These are phyloP conservation scores for Aspergillus indologenus DNA, from an alignment of 495 filamentous ascomycete genomes.

Conservation along the genomic window DNA sequence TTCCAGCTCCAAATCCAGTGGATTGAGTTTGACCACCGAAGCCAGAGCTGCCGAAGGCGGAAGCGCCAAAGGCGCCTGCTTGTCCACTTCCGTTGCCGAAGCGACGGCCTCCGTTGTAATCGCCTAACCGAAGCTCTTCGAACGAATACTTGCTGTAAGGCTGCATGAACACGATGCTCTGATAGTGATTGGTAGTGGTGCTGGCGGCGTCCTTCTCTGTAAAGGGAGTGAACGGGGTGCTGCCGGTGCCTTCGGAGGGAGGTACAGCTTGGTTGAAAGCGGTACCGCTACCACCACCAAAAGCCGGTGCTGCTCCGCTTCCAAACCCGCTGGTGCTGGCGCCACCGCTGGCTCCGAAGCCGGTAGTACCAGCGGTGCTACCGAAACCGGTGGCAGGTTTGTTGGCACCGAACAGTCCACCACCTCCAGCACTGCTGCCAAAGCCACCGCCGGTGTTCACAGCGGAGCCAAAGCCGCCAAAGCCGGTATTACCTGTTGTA, in stretches of 20 bases:
- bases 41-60: conserved; percentile 38
- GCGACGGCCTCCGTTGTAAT: conserved; percentile 84
- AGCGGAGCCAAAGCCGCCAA: conserved; percentile 24
- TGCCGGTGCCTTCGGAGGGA: conserved; percentile 66
- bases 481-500: conserved; percentile 46
- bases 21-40: conserved; percentile 42
- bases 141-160: conserved; percentile 85
- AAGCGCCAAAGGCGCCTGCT: conserved; percentile 74
- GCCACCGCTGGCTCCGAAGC: conserved; percentile 29
- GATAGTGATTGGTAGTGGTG: conserved; percentile 67
- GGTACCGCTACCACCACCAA: conserved; percentile 43
- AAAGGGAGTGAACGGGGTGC: conserved; percentile 66
- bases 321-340: conserved; percentile 26
- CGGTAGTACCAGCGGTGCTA: conserved; percentile 29
- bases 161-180: conserved; percentile 82
- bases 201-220: conserved; percentile 75
- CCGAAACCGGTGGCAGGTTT: conserved; percentile 39
- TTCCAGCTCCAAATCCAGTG: conserved; percentile 47
- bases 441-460: conserved; percentile 13
- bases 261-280: conserved; percentile 45
- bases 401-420: conserved; percentile 37
- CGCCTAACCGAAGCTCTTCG: conserved; percentile 84
- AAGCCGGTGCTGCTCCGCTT: conserved; percentile 31
- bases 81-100: conserved; percentile 78
- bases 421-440: conserved; percentile 34